Evolutionary conservation across 1,284 basidiomycete genomes (phyloP), one percentile per base, ranked within the genome.

Genomic region (Microbotryum silenes-acaulis): DNA sequence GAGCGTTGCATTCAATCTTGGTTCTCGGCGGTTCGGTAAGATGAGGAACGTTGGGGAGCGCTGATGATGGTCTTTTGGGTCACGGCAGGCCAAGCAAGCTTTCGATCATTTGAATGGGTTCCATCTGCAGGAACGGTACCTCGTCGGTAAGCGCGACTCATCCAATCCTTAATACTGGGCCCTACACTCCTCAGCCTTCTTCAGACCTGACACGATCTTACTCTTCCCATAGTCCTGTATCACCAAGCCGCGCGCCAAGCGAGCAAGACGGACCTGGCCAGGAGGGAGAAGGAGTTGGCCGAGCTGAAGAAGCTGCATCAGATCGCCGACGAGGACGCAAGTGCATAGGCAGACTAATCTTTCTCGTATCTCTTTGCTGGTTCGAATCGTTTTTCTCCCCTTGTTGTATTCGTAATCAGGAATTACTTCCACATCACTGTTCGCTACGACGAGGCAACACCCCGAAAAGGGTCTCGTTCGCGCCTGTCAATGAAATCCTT

Each of bases 221-320:
- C 51, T 29, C n/a, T 29, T 27, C 44, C 55, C 10, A 23, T 70
- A 83, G 94, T 98, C 18, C 79, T 98, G 31, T 97, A 96, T 73
- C 94, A 98, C 74, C 94, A 97, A 85, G 92, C 92, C 46, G 87
- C 91, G 23, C 91, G 92, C 75, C 89, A 93, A 73, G 90, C 96
- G 70, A 89, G 88, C 23, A 97, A 97, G 74, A 89, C 91, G 27
- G 94, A 98, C 68, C 78, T 98, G 56, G 89, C 89, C 27, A 85
- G 85, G 70, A 81, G 94, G 73, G 96, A 98, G 78, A 87, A 91
- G 74, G 93, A 97, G 68, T 79, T 98, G 42, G 84, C 83, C 1
- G 83, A 85, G 67, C 80, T 93, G 74, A 98, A 97, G 82, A 83
- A 85, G 76, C 85, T 87, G 73, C 88, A 77, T 63, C 72, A 75